Base-by-base conservation (phyloP, 192 early-diverging fungal genomes). In the Mortierella hygrophila region DNA sequence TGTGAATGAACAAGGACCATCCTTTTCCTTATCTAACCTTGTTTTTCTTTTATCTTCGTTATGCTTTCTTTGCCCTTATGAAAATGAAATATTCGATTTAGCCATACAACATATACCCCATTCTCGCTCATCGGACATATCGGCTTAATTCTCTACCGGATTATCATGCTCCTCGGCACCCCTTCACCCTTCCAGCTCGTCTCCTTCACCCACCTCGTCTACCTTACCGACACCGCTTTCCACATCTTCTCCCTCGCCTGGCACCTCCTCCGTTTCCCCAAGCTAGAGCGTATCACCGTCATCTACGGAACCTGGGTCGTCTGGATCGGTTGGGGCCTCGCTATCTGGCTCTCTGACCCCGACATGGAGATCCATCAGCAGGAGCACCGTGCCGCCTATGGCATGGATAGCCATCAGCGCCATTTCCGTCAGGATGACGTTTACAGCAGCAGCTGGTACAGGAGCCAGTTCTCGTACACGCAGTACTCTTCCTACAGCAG, bases 271-370 rank as follows among this genome's bases (percentile, higher is more conserved):
- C 84, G 89, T 0, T 88, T 81, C 29, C 80, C 85, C 16, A 77
- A 78, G 18, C 41, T 93, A 1, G 92, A 93, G 60, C 88, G 90
- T 32, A 88, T 85, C 29, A 89, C 86, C 37, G 91, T 93, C 4
- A 87, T 91, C n/a, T 93, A 91, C 74, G 92, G 92, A 9, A 92
- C 92, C 0, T 93, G 91, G 91, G 82, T 91, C 5, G 88, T 92
- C 32, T 93, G 91, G 87, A 88, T 89, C 32, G 92, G 92, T 4
- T 91, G 92, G 91, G 83, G 89, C 0, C 77, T 93, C 2, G 88
- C 90, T 13, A 77, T 87, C 38, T 85, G 89, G 76, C 60, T 91
- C 13, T 83, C 85, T 7, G 80, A 83, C 29, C 84, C 84, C 26
- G 84, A 89, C 63, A 75, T 83, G 86, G 76, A 88, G 63, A 88